A percentile compares a stretch with the other conserved stretches of the same genome.
These are phyloP conservation scores for Amorphotheca resinae DNA, from an alignment of 495 filamentous ascomycete species.

Conservation along the genomic window DNA sequence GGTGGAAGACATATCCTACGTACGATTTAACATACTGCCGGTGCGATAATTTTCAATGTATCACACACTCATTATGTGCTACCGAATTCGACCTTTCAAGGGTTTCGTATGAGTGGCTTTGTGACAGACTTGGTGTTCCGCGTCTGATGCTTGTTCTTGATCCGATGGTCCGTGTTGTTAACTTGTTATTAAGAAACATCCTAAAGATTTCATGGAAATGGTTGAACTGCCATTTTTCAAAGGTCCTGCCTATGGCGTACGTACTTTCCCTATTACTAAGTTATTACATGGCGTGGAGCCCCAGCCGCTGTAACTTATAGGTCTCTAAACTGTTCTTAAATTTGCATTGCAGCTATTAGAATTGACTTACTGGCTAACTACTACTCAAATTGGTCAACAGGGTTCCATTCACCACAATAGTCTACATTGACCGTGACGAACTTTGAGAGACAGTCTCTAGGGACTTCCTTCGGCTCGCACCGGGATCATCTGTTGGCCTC, in stretches of 20 bases:
- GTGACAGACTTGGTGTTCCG: conserved; percentile 50
- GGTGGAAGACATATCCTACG: conserved; percentile 66
- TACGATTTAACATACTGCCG: conserved; percentile 72
- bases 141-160: conserved; percentile 66
- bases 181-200: conserved; percentile 54
- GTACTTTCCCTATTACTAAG: no score
- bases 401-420: conserved; percentile 38
- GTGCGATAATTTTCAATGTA: conserved; percentile 61
- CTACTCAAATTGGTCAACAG: background rate
- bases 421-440: conserved; percentile 88
- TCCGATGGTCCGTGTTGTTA: no score
- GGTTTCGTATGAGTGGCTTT: conserved; percentile 66
- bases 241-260: conserved; percentile 36
- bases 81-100: conserved; percentile 60
- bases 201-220: conserved; percentile 46
- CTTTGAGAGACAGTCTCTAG: conserved; percentile 71
- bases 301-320: no score
- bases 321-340: no score
- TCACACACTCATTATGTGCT: conserved; percentile 68
- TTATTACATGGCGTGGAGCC: no score
- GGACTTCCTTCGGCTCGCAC: conserved; percentile 85
- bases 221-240: conserved; percentile 56
- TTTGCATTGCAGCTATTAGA: background rate
- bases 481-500: conserved; percentile 74
- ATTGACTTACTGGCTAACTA: conserved; percentile 44